A percentile compares a stretch with the other conserved stretches of the same genome.
Evolutionary conservation across 768 basidiomycete species (phyloP).

Genomic region (Cystobasidium tubakii): DNA sequence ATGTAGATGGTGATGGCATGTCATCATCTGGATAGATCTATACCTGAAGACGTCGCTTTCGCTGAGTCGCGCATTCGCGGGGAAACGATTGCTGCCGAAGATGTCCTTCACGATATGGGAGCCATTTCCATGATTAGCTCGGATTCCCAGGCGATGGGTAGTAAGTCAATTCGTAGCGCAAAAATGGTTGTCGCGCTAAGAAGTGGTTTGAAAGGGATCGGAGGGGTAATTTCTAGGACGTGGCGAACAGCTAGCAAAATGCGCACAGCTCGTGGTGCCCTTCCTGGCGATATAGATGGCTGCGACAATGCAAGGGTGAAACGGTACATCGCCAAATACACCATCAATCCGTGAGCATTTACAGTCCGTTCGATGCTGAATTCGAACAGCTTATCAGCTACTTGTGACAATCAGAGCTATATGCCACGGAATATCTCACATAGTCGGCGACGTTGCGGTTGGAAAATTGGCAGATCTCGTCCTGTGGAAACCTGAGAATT

Average conservation of each 20-base stretch:
- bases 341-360: slow-evolving; percentile 79
- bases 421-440: slow-evolving; percentile 73
- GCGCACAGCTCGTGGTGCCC: slow-evolving; percentile 68
- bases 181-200: too few relatives aligned
- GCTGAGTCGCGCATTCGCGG: slow-evolving; percentile 94
- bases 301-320: slow-evolving; percentile 74
- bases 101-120: slow-evolving; percentile 61
- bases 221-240: slow-evolving; percentile 82
- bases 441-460: slow-evolving; percentile 74
- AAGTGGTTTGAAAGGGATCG: slow-evolving; percentile 54
- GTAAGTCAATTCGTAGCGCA: too few relatives aligned
- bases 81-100: slow-evolving; percentile 96
- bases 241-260: slow-evolving; percentile 98
- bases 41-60: slow-evolving; percentile 88
- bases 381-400: not conserved
- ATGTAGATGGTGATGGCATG: slow-evolving; percentile 83
- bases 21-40: slow-evolving; percentile 46
- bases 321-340: slow-evolving; percentile 91
- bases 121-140: slow-evolving; percentile 96
- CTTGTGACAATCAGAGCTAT: too few relatives aligned
- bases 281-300: slow-evolving; percentile 62
- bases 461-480: slow-evolving; percentile 89
- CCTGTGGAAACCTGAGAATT: slow-evolving; percentile 88
- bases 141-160: slow-evolving; percentile 91
- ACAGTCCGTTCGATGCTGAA: not conserved